A percentile compares a stretch with the other conserved stretches of the same genome.
Evolutionary conservation across 1,139 yeast genomes (phyloP).

Genomic region (Hanseniaspora sp.): DNA sequence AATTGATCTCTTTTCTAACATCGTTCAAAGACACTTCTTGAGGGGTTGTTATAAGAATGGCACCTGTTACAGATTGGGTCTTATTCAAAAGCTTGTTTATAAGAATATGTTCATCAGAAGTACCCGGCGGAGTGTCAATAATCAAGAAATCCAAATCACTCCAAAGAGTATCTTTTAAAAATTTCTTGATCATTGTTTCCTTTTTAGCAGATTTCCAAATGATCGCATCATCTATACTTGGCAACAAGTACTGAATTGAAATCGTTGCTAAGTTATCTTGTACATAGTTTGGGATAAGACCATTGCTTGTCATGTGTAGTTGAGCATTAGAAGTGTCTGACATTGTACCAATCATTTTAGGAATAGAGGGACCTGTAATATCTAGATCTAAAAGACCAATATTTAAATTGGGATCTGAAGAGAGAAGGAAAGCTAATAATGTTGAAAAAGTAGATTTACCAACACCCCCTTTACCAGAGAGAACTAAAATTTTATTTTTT

Average conservation of each 20-base stretch:
- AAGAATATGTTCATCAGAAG: slow-evolving; percentile 91
- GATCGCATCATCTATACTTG: slow-evolving; percentile 84
- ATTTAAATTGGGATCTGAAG: slow-evolving; percentile 76
- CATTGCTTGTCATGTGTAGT: slow-evolving; percentile 78
- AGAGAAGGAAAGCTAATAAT: slow-evolving; percentile 90
- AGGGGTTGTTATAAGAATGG: slow-evolving; percentile 89
- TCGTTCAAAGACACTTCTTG: slow-evolving; percentile 93
- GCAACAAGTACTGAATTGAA: slow-evolving; percentile 93
- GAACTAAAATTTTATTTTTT: slow-evolving; percentile 70
- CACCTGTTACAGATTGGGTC: slow-evolving; percentile 91
- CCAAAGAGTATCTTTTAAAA: slow-evolving; percentile 93
- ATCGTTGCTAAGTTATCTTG: slow-evolving; percentile 90
- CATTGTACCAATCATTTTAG: slow-evolving; percentile 73
- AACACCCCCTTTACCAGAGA: slow-evolving; percentile 97
- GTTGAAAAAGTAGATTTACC: slow-evolving; percentile 94
- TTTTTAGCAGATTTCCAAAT: slow-evolving; percentile 97
- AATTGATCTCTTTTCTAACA: slow-evolving; percentile 91
- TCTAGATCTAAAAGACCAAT: slow-evolving; percentile 96
- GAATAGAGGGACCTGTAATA: slow-evolving; percentile 95
- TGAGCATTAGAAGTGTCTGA: slow-evolving; percentile 54
- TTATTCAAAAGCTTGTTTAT: slow-evolving; percentile 70
- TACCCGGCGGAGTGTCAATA: slow-evolving; percentile 97
- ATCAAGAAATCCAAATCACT: slow-evolving; percentile 80
- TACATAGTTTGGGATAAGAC: slow-evolving; percentile 95
- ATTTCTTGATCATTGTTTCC: slow-evolving; percentile 85